Base-by-base conservation (phyloP, 805 yeast species). In the Ogataea dorogensis region DNA sequence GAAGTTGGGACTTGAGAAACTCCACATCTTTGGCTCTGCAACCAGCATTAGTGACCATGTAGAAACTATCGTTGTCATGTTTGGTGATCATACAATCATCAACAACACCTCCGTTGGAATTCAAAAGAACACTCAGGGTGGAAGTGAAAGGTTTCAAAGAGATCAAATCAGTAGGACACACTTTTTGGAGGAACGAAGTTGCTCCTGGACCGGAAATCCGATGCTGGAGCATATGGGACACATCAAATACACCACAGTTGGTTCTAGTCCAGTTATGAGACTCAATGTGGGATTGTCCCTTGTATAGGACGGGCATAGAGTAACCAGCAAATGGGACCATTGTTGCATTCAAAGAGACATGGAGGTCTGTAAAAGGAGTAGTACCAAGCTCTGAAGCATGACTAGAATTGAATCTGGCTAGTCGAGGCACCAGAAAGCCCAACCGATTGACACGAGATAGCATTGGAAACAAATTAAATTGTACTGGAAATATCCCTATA, bases 241-340 rank as follows among this genome's bases (percentile, higher is more conserved):
- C 98, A 59, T 93, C 98, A 54, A 93, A 93, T 33, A 93, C 67
- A 5, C 98, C 98, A 23, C 89, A 88, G 44, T 85, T 75, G 14
- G 67, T 54, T 59, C 98, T 77, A 0, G 91, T 94, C 98, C 98
- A 93, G 35, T 82, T 75, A 65, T 93, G 98, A 1, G 97, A 88
- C 43, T 88, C 95, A 25, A 87, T 79, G 60, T 91, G 98, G 2
- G 86, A 64, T 63, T 86, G 95, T n/a, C 72, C 79, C 46, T 77
- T 73, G 67, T 89, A 93, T 19, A 87, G 63, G 7, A 93, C 88
- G 2, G 98, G 98, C 97, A 93, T 91, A 30, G 81, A 76, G 54
- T 76, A 93, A n/a, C 96, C 96, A 12, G 98, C 98, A 63, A 86
- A 93, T 28, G 94, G 94, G 4, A 89, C 98, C 81, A 93, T 81